Evolutionary conservation across 164 flowering plant species (phyloP), one percentile per base, ranked within the genome.

Genomic region (Umbilicus rupestris): DNA sequence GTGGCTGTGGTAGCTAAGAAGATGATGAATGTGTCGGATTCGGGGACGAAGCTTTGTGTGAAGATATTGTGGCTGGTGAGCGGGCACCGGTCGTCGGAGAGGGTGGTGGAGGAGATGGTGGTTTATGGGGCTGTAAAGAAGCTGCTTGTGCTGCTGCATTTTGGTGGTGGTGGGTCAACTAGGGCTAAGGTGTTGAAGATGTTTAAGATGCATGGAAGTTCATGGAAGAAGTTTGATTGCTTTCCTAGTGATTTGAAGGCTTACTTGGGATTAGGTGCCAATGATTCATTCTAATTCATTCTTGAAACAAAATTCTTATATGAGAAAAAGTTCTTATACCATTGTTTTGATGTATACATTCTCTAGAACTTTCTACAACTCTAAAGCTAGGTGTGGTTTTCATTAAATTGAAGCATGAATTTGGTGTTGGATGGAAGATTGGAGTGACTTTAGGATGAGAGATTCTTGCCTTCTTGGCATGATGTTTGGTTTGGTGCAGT

Each of bases 81-180:
- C 62, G 76, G 62, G 44, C 76, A 73, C 50, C 79, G 76, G 41
- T 77, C 85, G 0, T 81, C 78, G 19, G 81, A 80, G 7, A 70
- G 73, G 76, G 82, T 87, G 8, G 14, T 87, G 64, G 83, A 87
- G 77, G 89, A 87, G 16, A 79, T 89, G 87, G 19, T 84, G 70
- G 10, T 78, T n/a, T 76, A 41, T 37, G 92, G 96, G 42, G 20
- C 83, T 26, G 89, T 85, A 64, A 78, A 76, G 81, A 85, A 83
- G 74, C 81, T 89, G 20, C 15, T 78, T 67, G 80, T 71, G 1
- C 46, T 87, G 73, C 52, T 87, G 75, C 85, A 83, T 35, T 31
- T 80, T 0, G 73, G 75, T 2, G 84, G 83, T 0, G 57, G 77
- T 2, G 83, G 83, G 1, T 72, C 83, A 8, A 82, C 79, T 0